A percentile compares a stretch with the other conserved stretches of the same genome.
These are phyloP conservation scores for Thalassiosira gravida DNA, from an alignment of 352 stramenopile species.

Conservation along the genomic window DNA sequence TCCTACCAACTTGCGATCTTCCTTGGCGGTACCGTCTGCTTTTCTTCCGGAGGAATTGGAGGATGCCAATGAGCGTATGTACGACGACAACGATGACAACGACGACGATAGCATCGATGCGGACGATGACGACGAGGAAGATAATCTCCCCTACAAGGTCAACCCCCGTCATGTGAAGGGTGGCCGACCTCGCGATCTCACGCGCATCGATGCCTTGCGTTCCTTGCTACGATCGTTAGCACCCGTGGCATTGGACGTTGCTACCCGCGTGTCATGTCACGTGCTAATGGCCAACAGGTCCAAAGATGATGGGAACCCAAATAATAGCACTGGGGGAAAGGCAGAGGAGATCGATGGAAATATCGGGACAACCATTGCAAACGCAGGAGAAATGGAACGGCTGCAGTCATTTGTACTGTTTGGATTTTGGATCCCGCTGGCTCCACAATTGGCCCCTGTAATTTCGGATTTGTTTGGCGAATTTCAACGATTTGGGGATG, in stretches of 20 bases:
- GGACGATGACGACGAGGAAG: conserved; percentile 32
- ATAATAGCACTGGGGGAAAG: background rate
- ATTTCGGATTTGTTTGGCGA: conserved; percentile 71
- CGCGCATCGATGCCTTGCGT: conserved; percentile 74
- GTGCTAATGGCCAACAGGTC: conserved; percentile 38
- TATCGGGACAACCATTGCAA: no score
- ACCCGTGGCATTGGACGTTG: conserved; percentile 78
- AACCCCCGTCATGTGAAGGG: conserved; percentile 35
- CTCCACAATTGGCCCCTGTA: conserved; percentile 76
- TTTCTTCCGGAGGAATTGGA: conserved; percentile 32
- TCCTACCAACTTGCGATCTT: conserved; percentile 48
- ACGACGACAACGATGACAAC: conserved; percentile 26
- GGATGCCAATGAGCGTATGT: background rate
- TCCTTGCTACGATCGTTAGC: conserved; percentile 69
- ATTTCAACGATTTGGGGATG: conserved; percentile 27
- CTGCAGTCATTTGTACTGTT: conserved; percentile 67
- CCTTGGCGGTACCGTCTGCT: conserved; percentile 31
- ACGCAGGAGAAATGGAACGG: conserved; percentile 21
- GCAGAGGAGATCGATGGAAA: conserved; percentile 3
- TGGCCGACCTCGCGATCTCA: conserved; percentile 41
- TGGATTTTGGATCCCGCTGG: conserved; percentile 77
- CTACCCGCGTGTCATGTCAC: conserved; percentile 37
- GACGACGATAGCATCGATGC: conserved; percentile 23
- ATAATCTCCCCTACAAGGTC: conserved; percentile 46
- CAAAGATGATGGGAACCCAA: background rate